Evolutionary conservation across 768 basidiomycete species (phyloP).

Genomic region (Psilocybe cubensis): DNA sequence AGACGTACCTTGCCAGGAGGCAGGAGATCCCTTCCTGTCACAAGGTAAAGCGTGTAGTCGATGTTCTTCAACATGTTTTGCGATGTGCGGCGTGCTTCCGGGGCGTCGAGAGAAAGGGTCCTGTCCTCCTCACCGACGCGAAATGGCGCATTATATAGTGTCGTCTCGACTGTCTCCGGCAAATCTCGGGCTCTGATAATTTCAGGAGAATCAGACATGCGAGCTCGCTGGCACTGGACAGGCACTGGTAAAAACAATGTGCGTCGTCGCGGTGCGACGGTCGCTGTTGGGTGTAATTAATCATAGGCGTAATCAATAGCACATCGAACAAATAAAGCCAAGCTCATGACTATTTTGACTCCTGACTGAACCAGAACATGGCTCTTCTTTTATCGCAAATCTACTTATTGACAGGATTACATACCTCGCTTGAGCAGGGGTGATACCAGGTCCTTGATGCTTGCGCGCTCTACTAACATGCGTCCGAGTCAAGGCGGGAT

Average conservation of each 20-base stretch:
- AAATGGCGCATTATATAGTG: neutral
- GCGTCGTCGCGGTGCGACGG: neutral
- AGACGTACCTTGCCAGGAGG: conserved; percentile 71
- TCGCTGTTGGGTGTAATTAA: neutral
- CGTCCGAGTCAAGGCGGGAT: no score
- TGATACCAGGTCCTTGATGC: neutral
- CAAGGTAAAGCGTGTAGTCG: conserved; percentile 83
- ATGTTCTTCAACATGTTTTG: conserved; percentile 26
- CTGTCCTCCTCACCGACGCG: neutral
- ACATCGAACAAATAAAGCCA: neutral
- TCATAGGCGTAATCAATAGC: neutral
- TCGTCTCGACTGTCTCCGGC: neutral
- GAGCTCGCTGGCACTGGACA: neutral
- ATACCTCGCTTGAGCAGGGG: neutral
- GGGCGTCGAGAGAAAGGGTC: neutral
- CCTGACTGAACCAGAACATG: neutral
- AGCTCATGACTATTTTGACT: neutral
- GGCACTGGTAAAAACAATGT: neutral
- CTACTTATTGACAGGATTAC: no score
- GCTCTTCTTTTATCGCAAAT: no score
- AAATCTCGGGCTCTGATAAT: neutral
- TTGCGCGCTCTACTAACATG: no score
- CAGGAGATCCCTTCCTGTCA: conserved; percentile 80
- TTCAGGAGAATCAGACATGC: neutral
- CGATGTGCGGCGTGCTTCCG: neutral